phyloP scores from a whole-genome alignment of 805 yeast species.

The Candida corydali region DNA sequence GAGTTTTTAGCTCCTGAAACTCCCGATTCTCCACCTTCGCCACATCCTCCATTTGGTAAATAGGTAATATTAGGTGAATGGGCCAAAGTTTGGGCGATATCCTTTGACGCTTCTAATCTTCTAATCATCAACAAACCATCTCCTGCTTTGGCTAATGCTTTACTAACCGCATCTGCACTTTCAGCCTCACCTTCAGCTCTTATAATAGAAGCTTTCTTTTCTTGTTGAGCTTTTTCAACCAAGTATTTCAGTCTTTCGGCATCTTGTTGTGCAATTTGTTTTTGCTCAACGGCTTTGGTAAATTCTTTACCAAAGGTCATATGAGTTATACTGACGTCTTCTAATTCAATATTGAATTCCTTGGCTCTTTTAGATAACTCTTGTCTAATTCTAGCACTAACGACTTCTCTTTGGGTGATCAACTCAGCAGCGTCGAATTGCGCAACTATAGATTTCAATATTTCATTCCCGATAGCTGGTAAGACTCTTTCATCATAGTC shows the following conservation, averaged over 20 bases:
- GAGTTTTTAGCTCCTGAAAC: slow-evolving; percentile 45
- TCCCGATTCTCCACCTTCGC: slow-evolving; percentile 15
- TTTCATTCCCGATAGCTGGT: slow-evolving; percentile 91
- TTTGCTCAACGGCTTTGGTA: slow-evolving; percentile 97
- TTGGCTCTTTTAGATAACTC: slow-evolving; percentile 79
- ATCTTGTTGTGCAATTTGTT: slow-evolving; percentile 98
- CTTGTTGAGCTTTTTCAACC: slow-evolving; percentile 97
- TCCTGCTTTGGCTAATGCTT: slow-evolving; percentile 90
- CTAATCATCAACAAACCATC: slow-evolving; percentile 92
- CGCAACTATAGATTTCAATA: slow-evolving; percentile 83
- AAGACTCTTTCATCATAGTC: slow-evolving; percentile 94
- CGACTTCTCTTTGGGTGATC: slow-evolving; percentile 95
- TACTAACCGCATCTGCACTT: slow-evolving; percentile 92
- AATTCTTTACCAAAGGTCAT: slow-evolving; percentile 96
- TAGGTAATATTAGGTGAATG: slow-evolving; percentile 82
- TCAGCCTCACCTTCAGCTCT: slow-evolving; percentile 99
- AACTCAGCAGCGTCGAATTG: slow-evolving; percentile 95
- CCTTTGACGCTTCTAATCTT: slow-evolving; percentile 94
- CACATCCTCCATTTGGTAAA: slow-evolving; percentile 54
- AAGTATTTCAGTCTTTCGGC: slow-evolving; percentile 94
- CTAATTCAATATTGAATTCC: slow-evolving; percentile 87
- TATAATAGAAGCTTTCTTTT: slow-evolving; percentile 88
- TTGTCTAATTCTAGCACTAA: slow-evolving; percentile 80
- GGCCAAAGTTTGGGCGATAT: slow-evolving; percentile 86
- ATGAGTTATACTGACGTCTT: slow-evolving; percentile 96